Base-by-base conservation (phyloP, 2,329 filamentous ascomycete species). In the Gliomastix tumulicola region DNA sequence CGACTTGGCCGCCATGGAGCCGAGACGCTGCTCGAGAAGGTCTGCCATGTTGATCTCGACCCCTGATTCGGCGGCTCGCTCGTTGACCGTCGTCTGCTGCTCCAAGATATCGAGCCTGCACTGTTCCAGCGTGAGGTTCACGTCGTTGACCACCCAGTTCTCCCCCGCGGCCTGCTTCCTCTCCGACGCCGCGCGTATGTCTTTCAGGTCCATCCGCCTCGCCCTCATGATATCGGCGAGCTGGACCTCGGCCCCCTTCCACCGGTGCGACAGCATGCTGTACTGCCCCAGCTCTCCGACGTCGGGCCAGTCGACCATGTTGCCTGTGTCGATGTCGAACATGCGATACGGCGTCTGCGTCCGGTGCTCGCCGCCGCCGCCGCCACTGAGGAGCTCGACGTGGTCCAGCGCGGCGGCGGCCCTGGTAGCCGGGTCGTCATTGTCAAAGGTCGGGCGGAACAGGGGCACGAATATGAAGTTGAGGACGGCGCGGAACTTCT, bases 401-500 rank as follows among this genome's bases (percentile, higher is more conserved):
- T n/a, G n/a, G n/a, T n/a, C n/a, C n/a, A n/a, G n/a, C n/a, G n/a
- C n/a, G n/a, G n/a, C n/a, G n/a, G n/a, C n/a, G n/a, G n/a, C n/a
- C n/a, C n/a, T n/a, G n/a, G n/a, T n/a, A n/a, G n/a, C n/a, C n/a
- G n/a, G n/a, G n/a, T n/a, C n/a, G 9, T 40, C 34, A 5, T 27
- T 13, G 8, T n/a, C 30, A 20, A 42, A 37, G 15, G 32, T 30
- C 4, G 40, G 34, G 32, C 20, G 34, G 15, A 40, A 37, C n/a
- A 23, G 30, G 7, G 40, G 40, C n/a, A 40, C 38, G 9, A 42
- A 39, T 20, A 39, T 35, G n/a, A 39, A 30, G 21, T 39, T 42
- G 18, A 42, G 25, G 3, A 34, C 30, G 10, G 38, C 30, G 25
- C 40, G 28, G 9, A 40, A 11, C 30, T 37, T 42, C 7, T 42